phyloP scores from a whole-genome alignment of 2,329 filamentous ascomycete species.

The Ceratocystis papillata region DNA sequence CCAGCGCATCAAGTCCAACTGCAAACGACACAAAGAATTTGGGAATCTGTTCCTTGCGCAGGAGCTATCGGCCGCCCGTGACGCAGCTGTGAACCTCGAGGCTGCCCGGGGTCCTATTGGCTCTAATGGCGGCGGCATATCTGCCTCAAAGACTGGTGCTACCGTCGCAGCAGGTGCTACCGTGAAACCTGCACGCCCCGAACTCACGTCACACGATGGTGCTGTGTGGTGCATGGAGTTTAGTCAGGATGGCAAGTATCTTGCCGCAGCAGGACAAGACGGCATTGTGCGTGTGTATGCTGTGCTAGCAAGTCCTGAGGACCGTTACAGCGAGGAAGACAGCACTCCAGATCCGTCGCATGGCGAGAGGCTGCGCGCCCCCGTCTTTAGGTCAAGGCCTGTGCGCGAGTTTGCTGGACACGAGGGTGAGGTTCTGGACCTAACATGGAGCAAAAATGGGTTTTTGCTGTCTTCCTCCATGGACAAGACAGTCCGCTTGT shows the following conservation, averaged over 20 bases:
- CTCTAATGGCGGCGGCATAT: neutral
- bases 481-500: conserved; percentile 92
- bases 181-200: conserved; percentile 26
- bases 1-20: conserved; percentile 69
- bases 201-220: conserved; percentile 37
- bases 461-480: conserved; percentile 92
- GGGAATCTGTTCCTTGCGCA: conserved; percentile 85
- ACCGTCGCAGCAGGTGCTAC: conserved; percentile 25
- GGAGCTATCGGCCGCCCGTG: conserved; percentile 48
- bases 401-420: conserved; percentile 74
- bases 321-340: conserved; percentile 65
- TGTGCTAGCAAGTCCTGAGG: conserved; percentile 71
- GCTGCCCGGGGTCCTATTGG: neutral
- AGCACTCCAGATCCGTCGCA: conserved; percentile 41
- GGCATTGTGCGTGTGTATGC: conserved; percentile 77
- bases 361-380: conserved; percentile 64
- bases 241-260: conserved; percentile 78
- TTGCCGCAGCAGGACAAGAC: conserved; percentile 89
- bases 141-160: conserved; percentile 30
- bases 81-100: conserved; percentile 27
- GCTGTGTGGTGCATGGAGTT: conserved; percentile 91
- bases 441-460: conserved; percentile 99
- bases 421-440: conserved; percentile 70
- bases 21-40: conserved; percentile 74
- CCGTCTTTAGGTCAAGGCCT: conserved; percentile 75